A percentile compares a stretch with the other conserved stretches of the same genome.
phyloP scores from a whole-genome alignment of 208 protist genomes.

The Acanthamoeba castellanii region DNA sequence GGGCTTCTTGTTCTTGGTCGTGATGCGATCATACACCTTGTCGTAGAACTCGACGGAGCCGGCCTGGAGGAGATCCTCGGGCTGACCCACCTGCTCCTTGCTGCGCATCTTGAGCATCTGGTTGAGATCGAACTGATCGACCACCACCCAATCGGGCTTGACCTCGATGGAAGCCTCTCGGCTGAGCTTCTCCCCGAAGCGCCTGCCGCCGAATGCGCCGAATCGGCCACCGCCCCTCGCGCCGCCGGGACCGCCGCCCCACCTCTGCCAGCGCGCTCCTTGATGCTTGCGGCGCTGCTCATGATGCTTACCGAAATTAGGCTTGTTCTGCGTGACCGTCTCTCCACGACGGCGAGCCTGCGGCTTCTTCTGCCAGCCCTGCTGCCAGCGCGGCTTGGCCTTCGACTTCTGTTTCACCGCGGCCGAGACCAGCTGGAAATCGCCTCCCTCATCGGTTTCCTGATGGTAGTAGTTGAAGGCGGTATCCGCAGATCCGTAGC shows the following conservation, averaged over 20 bases:
- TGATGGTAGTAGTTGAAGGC: slow-evolving; percentile 53
- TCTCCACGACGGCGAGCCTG: slow-evolving; percentile 16
- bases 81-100: slow-evolving; percentile 36
- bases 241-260: neutral
- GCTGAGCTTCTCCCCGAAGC: slow-evolving; percentile 55
- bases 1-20: slow-evolving; percentile 62
- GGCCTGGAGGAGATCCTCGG: slow-evolving; percentile 43
- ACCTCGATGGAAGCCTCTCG: slow-evolving; percentile 84
- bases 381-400: slow-evolving; percentile 51
- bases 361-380: slow-evolving; percentile 33
- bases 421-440: slow-evolving; percentile 63
- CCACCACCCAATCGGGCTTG: slow-evolving; percentile 80
- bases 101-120: slow-evolving; percentile 78
- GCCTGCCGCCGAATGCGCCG: neutral
- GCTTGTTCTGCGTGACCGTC: slow-evolving; percentile 63
- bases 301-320: slow-evolving; percentile 63
- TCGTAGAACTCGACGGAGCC: slow-evolving; percentile 65
- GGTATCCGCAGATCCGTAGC: slow-evolving; percentile 1
- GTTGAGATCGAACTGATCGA: slow-evolving; percentile 84
- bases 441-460: slow-evolving; percentile 52
- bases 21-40: slow-evolving; percentile 72
- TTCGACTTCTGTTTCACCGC: slow-evolving; percentile 21
- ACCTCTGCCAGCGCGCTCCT: slow-evolving; percentile 40
- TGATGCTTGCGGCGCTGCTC: slow-evolving; percentile 62
- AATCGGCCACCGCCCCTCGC: neutral